These are phyloP conservation scores for Fusarium devonianum DNA, from an alignment of 2,329 filamentous ascomycete genomes.

Conservation along the genomic window DNA sequence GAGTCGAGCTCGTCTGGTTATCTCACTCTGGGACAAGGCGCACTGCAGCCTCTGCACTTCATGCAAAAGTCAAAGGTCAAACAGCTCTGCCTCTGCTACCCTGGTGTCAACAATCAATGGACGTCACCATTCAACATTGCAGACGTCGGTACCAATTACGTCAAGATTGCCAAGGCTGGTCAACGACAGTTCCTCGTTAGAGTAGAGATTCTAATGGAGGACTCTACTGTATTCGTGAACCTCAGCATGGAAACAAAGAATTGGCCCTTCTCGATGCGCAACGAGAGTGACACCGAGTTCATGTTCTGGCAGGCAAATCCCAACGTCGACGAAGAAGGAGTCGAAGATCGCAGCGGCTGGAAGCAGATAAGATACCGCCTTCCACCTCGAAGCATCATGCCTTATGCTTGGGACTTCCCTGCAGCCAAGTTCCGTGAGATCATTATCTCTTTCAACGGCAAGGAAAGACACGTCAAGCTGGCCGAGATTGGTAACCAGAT, in stretches of 20 bases:
- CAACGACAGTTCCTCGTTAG: constrained; percentile 89
- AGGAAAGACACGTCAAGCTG: constrained; percentile 88
- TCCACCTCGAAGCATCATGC: constrained; percentile 96
- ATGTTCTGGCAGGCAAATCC: constrained; percentile 96
- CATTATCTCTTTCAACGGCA: constrained; percentile 64
- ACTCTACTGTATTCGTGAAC: constrained; percentile 91
- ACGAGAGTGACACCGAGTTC: constrained; percentile 96
- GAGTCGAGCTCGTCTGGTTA: constrained; percentile 92
- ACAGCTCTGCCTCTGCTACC: constrained; percentile 91
- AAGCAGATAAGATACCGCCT: constrained; percentile 90
- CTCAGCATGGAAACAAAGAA: constrained; percentile 90
- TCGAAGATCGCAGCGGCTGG: constrained; percentile 85
- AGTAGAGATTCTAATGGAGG: constrained; percentile 89
- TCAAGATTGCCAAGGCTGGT: constrained; percentile 91
- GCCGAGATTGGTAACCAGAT: constrained; percentile 96
- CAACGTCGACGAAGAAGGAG: constrained; percentile 88
- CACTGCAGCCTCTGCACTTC: constrained; percentile 87
- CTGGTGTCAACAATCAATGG: constrained; percentile 96
- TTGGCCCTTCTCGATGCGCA: constrained; percentile 98
- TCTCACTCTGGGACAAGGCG: constrained; percentile 77
- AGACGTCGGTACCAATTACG: constrained; percentile 87
- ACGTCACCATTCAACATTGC: constrained; percentile 98
- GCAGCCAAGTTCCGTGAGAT: constrained; percentile 96
- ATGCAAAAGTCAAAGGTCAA: constrained; percentile 83
- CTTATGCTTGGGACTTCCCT: constrained; percentile 98